Percentiles rank a stretch among this genome's conserved stretches.
These are phyloP conservation scores for Trichoderma erinaceum DNA, from an alignment of 495 filamentous ascomycete species.

Conservation along the genomic window DNA sequence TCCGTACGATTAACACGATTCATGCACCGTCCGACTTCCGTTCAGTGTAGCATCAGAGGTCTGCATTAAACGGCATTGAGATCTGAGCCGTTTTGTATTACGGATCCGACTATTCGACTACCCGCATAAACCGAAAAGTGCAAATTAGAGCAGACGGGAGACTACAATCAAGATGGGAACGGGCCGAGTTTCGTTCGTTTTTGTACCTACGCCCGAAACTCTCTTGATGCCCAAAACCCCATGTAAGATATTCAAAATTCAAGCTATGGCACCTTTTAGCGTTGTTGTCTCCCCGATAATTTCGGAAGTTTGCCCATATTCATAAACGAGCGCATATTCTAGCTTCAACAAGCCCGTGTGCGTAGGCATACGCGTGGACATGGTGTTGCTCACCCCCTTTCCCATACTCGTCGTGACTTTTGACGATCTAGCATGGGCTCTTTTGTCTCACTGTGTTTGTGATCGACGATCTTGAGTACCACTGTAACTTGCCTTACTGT, in stretches of 20 bases:
- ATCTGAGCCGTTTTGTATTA: not conserved
- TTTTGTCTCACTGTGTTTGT: not conserved
- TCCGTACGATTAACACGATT: not conserved
- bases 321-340: not conserved
- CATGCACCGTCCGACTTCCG: not conserved
- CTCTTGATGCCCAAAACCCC: slow-evolving; percentile 3
- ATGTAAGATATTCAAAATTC: not conserved
- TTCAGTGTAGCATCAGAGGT: not conserved
- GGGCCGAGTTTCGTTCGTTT: not conserved
- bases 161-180: not conserved
- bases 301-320: not conserved
- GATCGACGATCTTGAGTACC: too few species aligned
- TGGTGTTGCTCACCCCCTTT: not conserved
- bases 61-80: not conserved
- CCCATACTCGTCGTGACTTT: not conserved
- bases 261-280: not conserved
- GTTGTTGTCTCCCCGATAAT: not conserved
- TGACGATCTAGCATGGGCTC: not conserved
- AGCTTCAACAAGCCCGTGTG: not conserved
- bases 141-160: not conserved
- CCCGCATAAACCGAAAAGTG: not conserved
- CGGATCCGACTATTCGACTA: not conserved
- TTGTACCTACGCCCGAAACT: not conserved
- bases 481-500: not conserved
- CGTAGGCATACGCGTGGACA: not conserved